Evolutionary conservation across 768 basidiomycete genomes (phyloP), one percentile per base, ranked within the genome.

Genomic region (Sarcodon aspratus): DNA sequence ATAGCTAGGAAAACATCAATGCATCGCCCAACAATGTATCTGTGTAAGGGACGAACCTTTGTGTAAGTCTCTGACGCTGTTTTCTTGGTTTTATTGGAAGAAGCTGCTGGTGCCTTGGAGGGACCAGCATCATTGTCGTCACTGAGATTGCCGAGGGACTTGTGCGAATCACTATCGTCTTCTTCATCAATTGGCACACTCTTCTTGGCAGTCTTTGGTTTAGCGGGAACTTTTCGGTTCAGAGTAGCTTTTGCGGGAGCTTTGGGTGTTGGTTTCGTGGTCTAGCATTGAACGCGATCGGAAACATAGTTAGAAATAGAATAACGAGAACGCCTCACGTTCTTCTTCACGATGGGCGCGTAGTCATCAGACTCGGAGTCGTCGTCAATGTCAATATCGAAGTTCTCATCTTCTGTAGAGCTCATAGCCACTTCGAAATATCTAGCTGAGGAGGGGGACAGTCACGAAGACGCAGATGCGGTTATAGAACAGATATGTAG

Each of bases 51-150:
- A 45, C 74, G 55, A 44, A 90, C 92, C 76, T 92, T 94, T 47
- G 82, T 82, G 60, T 94, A 95, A 35, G 76, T 93, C 60, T 97
- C 90, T 7, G 89, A 90, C 1, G 87, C 89, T 10, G 80, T 86
- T 70, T 95, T 95, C 69, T 86, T 83, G 70, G 85, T 86, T 48
- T 63, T 60, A 6, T 66, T 69, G 12, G 63, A 49, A 3, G 63
- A 62, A 7, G 55, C 60, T 51, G 37, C 49, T 17, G 48, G 53
- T 18, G 52, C 58, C 6, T 55, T 56, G 5, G 61, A 61, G 38
- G 52, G 55, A 15, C 54, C 59, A 27, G 57, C 59, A 21, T 67
- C 68, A 52, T 69, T 66, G 45, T 70, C 68, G 18, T 61, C 61
- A 50, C 72, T 74, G 18, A 70, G 59, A 12, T 72, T 73, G 47